Percentiles rank a stretch among this genome's conserved stretches.
Evolutionary conservation across 208 protist genomes (phyloP).

Genomic region (Crithidia mellificae): DNA sequence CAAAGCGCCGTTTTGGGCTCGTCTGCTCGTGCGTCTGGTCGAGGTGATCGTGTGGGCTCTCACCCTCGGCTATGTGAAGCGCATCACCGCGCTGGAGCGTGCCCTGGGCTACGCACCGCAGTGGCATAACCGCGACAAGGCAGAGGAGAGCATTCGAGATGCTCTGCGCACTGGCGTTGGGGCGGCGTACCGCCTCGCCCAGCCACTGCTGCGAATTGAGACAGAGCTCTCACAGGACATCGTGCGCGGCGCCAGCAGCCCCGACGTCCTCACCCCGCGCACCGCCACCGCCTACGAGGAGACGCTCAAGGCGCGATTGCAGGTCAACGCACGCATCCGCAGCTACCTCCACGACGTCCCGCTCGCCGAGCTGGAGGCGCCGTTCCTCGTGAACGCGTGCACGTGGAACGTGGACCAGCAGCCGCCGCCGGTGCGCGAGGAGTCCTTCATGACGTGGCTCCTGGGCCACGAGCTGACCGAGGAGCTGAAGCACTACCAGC

Average conservation of each 20-base stretch:
- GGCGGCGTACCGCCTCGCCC: constrained; percentile 30
- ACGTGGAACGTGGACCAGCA: constrained; percentile 85
- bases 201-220: constrained; percentile 51
- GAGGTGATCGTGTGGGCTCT: constrained; percentile 35
- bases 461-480: constrained; percentile 44
- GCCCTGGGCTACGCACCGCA: constrained; percentile 24
- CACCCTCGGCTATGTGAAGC: constrained; percentile 34
- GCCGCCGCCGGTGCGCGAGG: constrained; percentile 36
- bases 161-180: constrained; percentile 31
- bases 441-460: constrained; percentile 51
- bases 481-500: constrained; percentile 37
- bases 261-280: constrained; percentile 19
- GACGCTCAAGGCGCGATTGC: constrained; percentile 21
- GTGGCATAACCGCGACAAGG: constrained; percentile 27
- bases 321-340: constrained; percentile 48
- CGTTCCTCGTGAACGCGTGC: constrained; percentile 63
- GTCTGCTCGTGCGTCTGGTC: constrained; percentile 17
- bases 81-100: constrained; percentile 19
- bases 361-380: constrained; percentile 24
- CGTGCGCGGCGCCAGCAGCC: constrained; percentile 11
- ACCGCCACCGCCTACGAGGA: constrained; percentile 32
- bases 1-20: constrained; percentile 18
- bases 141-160: constrained; percentile 28
- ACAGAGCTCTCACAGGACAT: constrained; percentile 39
- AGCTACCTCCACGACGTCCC: constrained; percentile 22